Conservation (phyloP, 257 asterid genomes). For the Ligustrum vulgare region DNA sequence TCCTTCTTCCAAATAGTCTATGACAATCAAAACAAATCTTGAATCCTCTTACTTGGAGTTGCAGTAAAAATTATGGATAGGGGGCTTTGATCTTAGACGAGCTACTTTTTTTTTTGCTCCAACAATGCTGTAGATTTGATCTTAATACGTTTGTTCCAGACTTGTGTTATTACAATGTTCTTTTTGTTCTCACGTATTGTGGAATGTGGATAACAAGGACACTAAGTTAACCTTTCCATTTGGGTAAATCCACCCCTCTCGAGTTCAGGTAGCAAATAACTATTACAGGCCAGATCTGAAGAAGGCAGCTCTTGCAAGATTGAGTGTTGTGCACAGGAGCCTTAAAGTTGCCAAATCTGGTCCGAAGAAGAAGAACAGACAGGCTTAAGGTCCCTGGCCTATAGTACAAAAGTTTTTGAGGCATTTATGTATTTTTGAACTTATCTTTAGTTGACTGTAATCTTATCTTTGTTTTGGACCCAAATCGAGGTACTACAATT, state of each 20-base stretch:
- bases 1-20: not conserved
- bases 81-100: not conserved
- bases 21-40: not conserved
- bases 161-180: not conserved
- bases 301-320: constrained; percentile 92
- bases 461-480: constrained; percentile 4
- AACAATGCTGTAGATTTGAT: not conserved
- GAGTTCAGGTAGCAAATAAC: constrained; percentile 71
- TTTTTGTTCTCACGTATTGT: not conserved
- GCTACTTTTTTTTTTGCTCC: not conserved
- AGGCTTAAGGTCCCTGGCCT: constrained; percentile 34
- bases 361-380: constrained; percentile 87
- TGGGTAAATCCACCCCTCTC: not conserved
- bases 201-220: not conserved
- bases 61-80: not conserved
- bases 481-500: not conserved
- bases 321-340: constrained; percentile 78
- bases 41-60: not conserved
- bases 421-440: not conserved
- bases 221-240: not conserved
- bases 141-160: not conserved
- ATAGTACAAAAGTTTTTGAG: not conserved
- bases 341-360: constrained; percentile 94
- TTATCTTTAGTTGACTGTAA: not conserved
- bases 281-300: constrained; percentile 86